Evolutionary conservation across 805 yeast genomes (phyloP).

Genomic region (Kluyveromyces wickerhamii): DNA sequence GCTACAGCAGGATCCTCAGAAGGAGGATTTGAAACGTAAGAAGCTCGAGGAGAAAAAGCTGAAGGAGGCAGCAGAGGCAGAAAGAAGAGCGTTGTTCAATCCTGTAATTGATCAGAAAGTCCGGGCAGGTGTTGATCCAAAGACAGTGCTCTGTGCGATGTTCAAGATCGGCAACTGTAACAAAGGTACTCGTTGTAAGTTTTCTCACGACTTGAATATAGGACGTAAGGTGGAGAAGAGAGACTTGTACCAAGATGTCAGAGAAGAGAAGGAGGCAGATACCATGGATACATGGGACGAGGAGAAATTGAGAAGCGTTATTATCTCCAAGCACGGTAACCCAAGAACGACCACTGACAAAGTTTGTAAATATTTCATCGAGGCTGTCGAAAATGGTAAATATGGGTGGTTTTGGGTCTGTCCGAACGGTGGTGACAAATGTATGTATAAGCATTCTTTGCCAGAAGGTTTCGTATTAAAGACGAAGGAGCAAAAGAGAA

Average conservation of each 20-base stretch:
- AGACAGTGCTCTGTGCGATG: constrained; percentile 81
- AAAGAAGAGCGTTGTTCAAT: constrained; percentile 72
- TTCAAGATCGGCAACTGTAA: constrained; percentile 84
- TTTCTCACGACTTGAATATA: constrained; percentile 77
- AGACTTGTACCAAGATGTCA: constrained; percentile 86
- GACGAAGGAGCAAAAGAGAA: constrained; percentile 90
- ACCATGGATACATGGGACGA: constrained; percentile 98
- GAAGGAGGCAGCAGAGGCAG: constrained; percentile 80
- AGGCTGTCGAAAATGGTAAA: constrained; percentile 94
- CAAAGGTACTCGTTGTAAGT: constrained; percentile 78
- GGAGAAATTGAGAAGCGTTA: constrained; percentile 81
- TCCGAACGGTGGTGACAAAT: constrained; percentile 87
- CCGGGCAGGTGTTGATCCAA: constrained; percentile 97
- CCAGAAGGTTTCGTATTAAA: constrained; percentile 96
- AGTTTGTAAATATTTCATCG: constrained; percentile 88
- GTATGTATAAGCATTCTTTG: constrained; percentile 90
- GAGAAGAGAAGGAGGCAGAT: constrained; percentile 62
- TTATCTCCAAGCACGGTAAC: constrained; percentile 89
- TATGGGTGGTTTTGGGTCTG: constrained; percentile 99
- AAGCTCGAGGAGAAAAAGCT: constrained; percentile 78
- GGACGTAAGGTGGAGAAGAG: constrained; percentile 86
- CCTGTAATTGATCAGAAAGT: constrained; percentile 71
- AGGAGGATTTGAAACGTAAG: constrained; percentile 66
- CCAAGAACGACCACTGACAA: constrained; percentile 89
- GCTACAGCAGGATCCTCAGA: constrained; percentile 50